phyloP scores from a whole-genome alignment of 192 early-diverging fungal species.

The Umbelopsis sp. region DNA sequence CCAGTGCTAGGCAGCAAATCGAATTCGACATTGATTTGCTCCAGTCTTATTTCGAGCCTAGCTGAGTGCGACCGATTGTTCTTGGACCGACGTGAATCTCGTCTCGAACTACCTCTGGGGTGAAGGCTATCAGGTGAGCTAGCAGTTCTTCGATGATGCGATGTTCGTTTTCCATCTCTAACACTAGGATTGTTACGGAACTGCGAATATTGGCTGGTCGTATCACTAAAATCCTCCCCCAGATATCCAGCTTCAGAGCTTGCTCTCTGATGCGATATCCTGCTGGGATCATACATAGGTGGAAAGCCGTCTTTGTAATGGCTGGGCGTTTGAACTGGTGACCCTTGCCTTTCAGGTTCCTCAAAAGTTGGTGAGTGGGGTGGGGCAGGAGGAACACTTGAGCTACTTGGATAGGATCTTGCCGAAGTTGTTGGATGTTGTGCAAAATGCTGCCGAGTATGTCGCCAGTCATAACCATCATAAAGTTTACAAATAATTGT shows the following conservation, averaged over 20 bases:
- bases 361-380: background rate
- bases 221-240: conserved; percentile 35
- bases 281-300: background rate
- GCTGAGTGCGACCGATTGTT: conserved; percentile 39
- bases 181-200: conserved; percentile 24
- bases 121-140: background rate
- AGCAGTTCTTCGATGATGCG: conserved; percentile 16
- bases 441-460: conserved; percentile 22
- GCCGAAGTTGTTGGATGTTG: background rate
- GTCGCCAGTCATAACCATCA: conserved; percentile 71
- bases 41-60: conserved; percentile 57
- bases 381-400: background rate
- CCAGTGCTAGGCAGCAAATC: conserved; percentile 51
- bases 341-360: background rate
- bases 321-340: background rate
- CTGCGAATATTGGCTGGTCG: conserved; percentile 36
- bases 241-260: conserved; percentile 29
- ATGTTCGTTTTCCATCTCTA: conserved; percentile 16
- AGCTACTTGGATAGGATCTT: background rate
- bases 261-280: background rate
- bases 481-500: conserved; percentile 64
- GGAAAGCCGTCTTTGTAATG: background rate
- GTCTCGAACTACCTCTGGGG: background rate
- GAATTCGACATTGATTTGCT: conserved; percentile 53
- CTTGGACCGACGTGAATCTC: background rate